Evolutionary conservation across 129 eudicot species (phyloP), one percentile per base, ranked within the genome.

Genomic region (Flaveria sonorensis): DNA sequence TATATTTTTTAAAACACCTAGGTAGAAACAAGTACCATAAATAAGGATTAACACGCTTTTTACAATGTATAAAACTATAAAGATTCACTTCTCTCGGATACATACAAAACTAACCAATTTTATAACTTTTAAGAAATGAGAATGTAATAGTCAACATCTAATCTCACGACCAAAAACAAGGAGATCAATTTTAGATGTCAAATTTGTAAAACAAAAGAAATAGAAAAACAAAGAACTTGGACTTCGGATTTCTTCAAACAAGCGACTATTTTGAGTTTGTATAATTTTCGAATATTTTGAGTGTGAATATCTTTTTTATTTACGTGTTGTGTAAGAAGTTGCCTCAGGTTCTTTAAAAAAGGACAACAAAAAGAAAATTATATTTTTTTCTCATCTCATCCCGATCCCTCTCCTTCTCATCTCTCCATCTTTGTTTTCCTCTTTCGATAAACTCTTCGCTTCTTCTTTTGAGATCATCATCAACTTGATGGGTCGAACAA

Each of bases 381-480:
- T 26, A 61, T 13, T 47, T 46, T 7, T 64, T 4, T n/a, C 26
- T 46, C 79, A 60, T 74, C 47, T 23, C 23, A 60, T 74, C 26
- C 7, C 70, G 61, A 28, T 77, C 81, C 68, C 48, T 68, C 36
- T 67, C 32, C 75, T 68, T 77, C 56, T 77, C 81, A 16, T 68
- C 75, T 23, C 69, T 68, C 81, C 75, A 77, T 53, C 81, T 40
- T 68, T 68, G 69, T 23, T 73, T 53, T 68, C 68, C 59, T 59
- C 60, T 69, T 53, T 52, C 69, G 32, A 77, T 77, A 42, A 77
- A 77, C 42, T 68, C 81, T 42, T 69, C 45, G n/a, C 81, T 77
- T 77, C 81, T 40, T 77, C 45, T 77, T 77, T 77, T 64, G 30
- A 77, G 81, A 68, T 68, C 81, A 77, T 77, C 81, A 67, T 36